Evolutionary conservation across 2,329 filamentous ascomycete genomes (phyloP), one percentile per base, ranked within the genome.

Genomic region (Colletotrichum liriopes): DNA sequence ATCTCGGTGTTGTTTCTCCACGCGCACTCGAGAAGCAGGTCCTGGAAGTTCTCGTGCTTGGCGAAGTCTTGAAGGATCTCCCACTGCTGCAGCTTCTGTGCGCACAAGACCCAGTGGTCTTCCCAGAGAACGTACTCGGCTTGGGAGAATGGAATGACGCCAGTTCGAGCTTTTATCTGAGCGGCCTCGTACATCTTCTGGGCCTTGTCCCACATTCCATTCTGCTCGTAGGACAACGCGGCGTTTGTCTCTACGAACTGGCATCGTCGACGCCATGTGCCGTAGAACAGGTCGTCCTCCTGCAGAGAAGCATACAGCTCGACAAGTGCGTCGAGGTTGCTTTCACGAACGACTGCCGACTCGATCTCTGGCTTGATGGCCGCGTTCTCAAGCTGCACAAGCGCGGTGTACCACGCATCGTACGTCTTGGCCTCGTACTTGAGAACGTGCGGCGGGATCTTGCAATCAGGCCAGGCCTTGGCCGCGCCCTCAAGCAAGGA

Each of bases 41-140:
- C 96, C 79, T 98, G 97, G 83, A 98, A 93, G 79, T 99, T 99
- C 80, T 99, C 97, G 78, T 99, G 96, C 83, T 99, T 99, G 5
- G 96, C 95, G 79, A 98, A 98, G 77, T 99, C 97, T 74, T 95
- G 94, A 43, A 99, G 83, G 68, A 99, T 96, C 77, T 99, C 96
- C 96, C 96, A 99, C 80, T 99, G 97, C 81, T 99, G 97, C 56
- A 99, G 87, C 84, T 99, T 99, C 83, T 98, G 95, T 0, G 96
- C 96, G 81, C 96, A 99, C 61, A 98, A 89, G 52, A 99, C 92
- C 96, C 96, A 99, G 77, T 99, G 97, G 79, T 99, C 96, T 83
- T 99, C 96, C 96, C 96, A 99, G 1, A 99, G 89, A 90, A 97
- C 98, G 83, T 99, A 99, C 82, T 99, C 96, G 41, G 93, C 95